phyloP scores from a whole-genome alignment of 257 asterid species.

The Salvia splendens region DNA sequence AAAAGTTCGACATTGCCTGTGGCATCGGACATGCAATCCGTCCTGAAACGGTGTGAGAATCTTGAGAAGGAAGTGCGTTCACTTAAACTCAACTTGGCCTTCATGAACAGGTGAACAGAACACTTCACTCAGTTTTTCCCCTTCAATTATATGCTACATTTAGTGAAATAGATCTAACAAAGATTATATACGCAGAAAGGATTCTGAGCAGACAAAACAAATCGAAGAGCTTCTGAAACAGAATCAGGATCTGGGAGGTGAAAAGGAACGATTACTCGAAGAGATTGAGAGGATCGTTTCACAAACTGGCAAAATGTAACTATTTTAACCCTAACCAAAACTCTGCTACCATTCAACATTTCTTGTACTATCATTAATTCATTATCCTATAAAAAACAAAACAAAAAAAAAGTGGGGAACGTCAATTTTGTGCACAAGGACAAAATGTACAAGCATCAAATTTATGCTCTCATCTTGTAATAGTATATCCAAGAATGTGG shows the following conservation, averaged over 20 bases:
- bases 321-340: neutral
- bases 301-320: slow-evolving; percentile 47
- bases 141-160: neutral
- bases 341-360: neutral
- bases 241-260: slow-evolving; percentile 62
- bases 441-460: neutral
- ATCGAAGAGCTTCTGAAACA: slow-evolving; percentile 81
- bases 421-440: neutral
- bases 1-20: slow-evolving; percentile 63
- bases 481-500: too few relatives aligned
- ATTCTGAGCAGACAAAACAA: slow-evolving; percentile 88
- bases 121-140: neutral
- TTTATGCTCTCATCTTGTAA: neutral
- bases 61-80: slow-evolving; percentile 94
- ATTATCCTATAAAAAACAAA: too few relatives aligned
- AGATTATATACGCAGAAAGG: slow-evolving; percentile 56
- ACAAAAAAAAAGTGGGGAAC: neutral
- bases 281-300: slow-evolving; percentile 78
- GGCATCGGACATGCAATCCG: slow-evolving; percentile 77
- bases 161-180: neutral
- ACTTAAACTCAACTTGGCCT: slow-evolving; percentile 77
- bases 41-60: slow-evolving; percentile 74
- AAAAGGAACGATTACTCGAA: slow-evolving; percentile 71
- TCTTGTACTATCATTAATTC: neutral
- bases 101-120: slow-evolving; percentile 68